These are phyloP conservation scores for Trichoderma polysporum DNA, from an alignment of 2,329 filamentous ascomycete species.

Conservation along the genomic window DNA sequence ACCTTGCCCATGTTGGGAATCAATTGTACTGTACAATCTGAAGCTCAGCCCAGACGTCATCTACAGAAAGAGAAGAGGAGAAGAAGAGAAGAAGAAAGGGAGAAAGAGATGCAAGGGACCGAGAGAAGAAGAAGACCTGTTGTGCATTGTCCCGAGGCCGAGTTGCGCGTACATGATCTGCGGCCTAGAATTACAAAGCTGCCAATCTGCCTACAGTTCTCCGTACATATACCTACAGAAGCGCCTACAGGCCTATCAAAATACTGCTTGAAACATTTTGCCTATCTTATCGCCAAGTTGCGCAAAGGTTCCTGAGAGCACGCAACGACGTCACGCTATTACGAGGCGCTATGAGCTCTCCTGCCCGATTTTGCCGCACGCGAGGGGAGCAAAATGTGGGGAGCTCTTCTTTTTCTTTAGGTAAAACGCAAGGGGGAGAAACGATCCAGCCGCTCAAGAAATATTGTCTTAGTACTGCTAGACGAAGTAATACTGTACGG, in stretches of 20 bases:
- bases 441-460: not conserved
- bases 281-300: conserved; percentile 8
- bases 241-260: not conserved
- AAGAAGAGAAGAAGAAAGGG: not conserved
- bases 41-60: not conserved
- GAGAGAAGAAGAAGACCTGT: not conserved
- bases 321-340: conserved; percentile 18
- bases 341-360: conserved; percentile 17
- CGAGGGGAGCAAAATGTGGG: not conserved
- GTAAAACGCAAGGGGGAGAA: not conserved
- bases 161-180: not conserved
- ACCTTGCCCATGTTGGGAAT: conserved; percentile 19
- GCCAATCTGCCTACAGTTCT: not conserved
- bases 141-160: not conserved
- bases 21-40: not conserved
- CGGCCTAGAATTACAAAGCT: conserved; percentile 3
- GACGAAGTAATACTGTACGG: too few relatives aligned
- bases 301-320: conserved; percentile 11
- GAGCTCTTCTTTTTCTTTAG: not conserved
- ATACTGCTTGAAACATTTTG: not conserved
- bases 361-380: conserved; percentile 13
- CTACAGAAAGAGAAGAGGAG: not conserved
- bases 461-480: not conserved
- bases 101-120: not conserved
- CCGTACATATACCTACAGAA: too few relatives aligned